Conservation (phyloP, 306 rosid species). For the Quercus suber region DNA sequence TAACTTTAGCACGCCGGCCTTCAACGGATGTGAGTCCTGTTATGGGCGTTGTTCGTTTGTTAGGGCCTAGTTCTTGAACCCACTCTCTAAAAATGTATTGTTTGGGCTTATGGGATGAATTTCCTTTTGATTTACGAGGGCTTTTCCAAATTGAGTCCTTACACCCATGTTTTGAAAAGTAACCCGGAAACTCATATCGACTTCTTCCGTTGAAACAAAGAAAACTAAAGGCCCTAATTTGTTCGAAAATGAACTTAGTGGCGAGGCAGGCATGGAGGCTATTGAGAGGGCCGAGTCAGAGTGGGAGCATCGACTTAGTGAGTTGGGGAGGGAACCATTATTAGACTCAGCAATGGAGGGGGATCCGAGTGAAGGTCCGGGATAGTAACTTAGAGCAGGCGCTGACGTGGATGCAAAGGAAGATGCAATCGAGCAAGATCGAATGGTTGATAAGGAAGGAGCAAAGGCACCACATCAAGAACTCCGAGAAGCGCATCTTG, state of each 20-base stretch:
- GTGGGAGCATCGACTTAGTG: conserved; percentile 19
- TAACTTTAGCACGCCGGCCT: too few species aligned
- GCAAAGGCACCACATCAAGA: conserved; percentile 73
- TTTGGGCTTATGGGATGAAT: too few species aligned
- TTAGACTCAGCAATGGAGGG: conserved; percentile 66
- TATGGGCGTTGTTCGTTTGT: too few species aligned
- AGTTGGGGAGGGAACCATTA: conserved; percentile 22
- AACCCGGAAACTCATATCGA: too few species aligned
- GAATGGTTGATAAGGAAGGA: conserved; percentile 73
- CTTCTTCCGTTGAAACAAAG: too few species aligned
- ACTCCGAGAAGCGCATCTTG: conserved; percentile 84
- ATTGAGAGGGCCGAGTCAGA: conserved; percentile 28
- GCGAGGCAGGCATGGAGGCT: conserved; percentile 39
- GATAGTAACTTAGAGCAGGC: conserved; percentile 70
- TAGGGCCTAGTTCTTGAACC: too few species aligned
- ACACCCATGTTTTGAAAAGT: too few species aligned
- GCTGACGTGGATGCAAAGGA: conserved; percentile 58
- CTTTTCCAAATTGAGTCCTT: too few species aligned
- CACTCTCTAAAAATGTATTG: too few species aligned
- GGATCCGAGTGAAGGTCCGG: conserved; percentile 67
- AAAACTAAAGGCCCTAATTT: too few species aligned
- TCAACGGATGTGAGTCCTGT: too few species aligned
- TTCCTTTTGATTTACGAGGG: too few species aligned
- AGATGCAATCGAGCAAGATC: conserved; percentile 80
- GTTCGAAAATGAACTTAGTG: conserved; percentile 48